Conservation (phyloP, 148 eudicot genomes). For the Silene uniflora region DNA sequence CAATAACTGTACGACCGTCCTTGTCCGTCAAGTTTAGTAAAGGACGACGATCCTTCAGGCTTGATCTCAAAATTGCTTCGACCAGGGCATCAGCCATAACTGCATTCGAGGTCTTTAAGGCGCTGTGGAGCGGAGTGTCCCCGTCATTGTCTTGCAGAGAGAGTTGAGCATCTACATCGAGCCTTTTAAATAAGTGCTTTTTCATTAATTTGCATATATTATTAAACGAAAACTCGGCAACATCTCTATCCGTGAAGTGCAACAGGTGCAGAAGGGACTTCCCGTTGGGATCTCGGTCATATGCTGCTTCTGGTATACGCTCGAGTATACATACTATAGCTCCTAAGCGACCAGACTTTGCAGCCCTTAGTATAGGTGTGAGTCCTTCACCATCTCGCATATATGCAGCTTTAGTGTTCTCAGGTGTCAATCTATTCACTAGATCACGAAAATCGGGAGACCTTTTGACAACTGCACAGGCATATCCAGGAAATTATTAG, state of each 20-base stretch:
- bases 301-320: slow-evolving; percentile 16
- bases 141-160: slow-evolving; percentile 16
- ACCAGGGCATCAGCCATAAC: slow-evolving; percentile 6
- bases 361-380: slow-evolving; percentile 23
- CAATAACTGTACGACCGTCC: background rate
- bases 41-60: background rate
- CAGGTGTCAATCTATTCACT: background rate
- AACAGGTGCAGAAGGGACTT: slow-evolving; percentile 14
- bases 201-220: background rate
- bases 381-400: slow-evolving; percentile 15
- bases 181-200: slow-evolving; percentile 1
- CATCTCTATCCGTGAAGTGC: slow-evolving; percentile 16
- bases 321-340: slow-evolving; percentile 1
- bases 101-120: slow-evolving; percentile 9
- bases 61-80: no score
- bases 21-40: background rate
- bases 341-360: slow-evolving; percentile 11
- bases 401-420: background rate
- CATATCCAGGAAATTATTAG: no score
- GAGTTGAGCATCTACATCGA: slow-evolving; percentile 13
- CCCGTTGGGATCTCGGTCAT: slow-evolving; percentile 8
- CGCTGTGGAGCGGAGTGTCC: slow-evolving; percentile 14
- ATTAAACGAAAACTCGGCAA: background rate
- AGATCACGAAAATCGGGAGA: background rate
- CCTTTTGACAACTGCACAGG: background rate